These are phyloP conservation scores for Fusarium burgessii DNA, from an alignment of 2,329 filamentous ascomycete species.

Conservation along the genomic window DNA sequence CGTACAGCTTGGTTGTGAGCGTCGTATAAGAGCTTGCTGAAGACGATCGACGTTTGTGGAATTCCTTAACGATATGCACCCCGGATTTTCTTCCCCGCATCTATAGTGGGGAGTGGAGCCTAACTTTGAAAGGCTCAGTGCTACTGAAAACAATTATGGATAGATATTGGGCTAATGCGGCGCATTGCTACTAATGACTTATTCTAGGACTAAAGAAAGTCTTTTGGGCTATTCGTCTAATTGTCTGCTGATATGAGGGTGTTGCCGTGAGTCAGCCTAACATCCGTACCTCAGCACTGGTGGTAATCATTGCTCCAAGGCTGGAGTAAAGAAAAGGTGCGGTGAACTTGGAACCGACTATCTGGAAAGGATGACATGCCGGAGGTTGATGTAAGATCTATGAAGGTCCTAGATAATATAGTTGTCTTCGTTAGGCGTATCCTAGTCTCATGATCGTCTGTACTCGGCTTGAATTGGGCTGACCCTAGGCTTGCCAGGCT, in stretches of 20 bases:
- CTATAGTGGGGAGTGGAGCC: constrained; percentile 35
- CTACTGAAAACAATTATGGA: neutral
- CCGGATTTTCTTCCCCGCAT: constrained; percentile 45
- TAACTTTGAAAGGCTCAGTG: neutral
- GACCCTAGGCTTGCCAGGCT: neutral
- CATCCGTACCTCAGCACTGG: neutral
- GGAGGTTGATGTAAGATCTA: neutral
- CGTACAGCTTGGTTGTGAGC: no score
- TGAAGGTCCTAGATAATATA: no score
- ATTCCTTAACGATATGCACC: constrained; percentile 38
- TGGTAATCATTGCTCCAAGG: neutral
- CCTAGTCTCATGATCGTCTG: neutral
- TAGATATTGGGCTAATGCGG: neutral
- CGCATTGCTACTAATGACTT: neutral
- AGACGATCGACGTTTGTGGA: constrained; percentile 3
- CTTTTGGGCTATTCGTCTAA: neutral
- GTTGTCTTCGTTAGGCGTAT: neutral
- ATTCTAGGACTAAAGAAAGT: neutral
- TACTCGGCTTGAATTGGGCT: neutral
- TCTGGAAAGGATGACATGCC: neutral
- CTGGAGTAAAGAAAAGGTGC: neutral
- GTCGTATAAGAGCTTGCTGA: neutral
- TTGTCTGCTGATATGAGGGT: neutral
- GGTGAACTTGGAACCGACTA: neutral
- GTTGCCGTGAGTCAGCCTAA: neutral